Evolutionary conservation across 192 early-diverging fungal genomes (phyloP), one percentile per base, ranked within the genome.

Genomic region (Coemansia sp.): DNA sequence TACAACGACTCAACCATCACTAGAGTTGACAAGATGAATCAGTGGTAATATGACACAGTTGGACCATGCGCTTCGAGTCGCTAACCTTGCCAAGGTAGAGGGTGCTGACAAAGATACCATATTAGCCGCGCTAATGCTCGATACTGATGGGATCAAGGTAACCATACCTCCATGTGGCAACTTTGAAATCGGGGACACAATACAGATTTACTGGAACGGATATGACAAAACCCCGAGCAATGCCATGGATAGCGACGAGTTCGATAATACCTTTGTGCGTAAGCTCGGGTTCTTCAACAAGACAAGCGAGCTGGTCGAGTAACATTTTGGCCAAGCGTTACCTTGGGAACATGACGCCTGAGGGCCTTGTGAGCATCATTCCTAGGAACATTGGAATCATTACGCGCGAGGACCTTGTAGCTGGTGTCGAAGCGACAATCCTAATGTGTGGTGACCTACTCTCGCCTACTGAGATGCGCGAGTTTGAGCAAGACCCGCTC

Each of bases 241-340:
- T 27, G 16, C 67, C 78, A 6, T 59, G 70, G 15, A 75, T 4
- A 84, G 40, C 72, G 86, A 84, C 10, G 85, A 86, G 12, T 67
- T 88, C 34, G 7, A 35, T 35, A 8, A 27, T 27, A 27, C 27
- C 27, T 27, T 27, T 35, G 34, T 8, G 47, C 68, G 72, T 47
- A 78, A 73, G 34, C 65, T 88, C 3, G 86, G 86, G 11, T 86
- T 88, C 58, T 80, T 84, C 2, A 50, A 78, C 39, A 84, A 84
- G 56, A 70, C 86, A n/a, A 68, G 82, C 16, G 67, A 74, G 29
- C 71, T 88, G 37, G 84, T 88, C 1, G 86, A 82, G 49, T 4
- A 85, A 88, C 58, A 84, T 88, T 6, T 64, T 81, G 30, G 86
- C 79, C 41, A 88, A 88, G 75, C 74, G 85, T 16, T 88, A 88